Percentiles rank a stretch among this genome's conserved stretches.
These are phyloP conservation scores for Lentinula lateritia DNA, from an alignment of 768 basidiomycete genomes.

Conservation along the genomic window DNA sequence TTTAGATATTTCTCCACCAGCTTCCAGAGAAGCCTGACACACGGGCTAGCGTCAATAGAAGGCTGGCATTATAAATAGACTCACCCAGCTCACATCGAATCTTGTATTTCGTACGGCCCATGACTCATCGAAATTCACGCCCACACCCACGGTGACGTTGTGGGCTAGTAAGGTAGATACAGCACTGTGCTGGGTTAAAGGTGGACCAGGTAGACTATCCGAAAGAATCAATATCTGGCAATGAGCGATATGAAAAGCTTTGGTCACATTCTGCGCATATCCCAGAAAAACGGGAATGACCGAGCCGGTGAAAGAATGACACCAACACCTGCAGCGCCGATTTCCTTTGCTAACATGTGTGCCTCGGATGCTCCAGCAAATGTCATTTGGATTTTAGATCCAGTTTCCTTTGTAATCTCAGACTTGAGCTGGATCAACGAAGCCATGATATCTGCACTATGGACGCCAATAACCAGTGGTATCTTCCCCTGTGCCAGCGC, in stretches of 20 bases:
- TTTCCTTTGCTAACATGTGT: slow-evolving; percentile 65
- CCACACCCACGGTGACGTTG: slow-evolving; percentile 67
- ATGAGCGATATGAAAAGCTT: not conserved
- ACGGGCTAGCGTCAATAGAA: too few species aligned
- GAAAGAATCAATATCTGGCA: not conserved
- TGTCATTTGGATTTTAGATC: slow-evolving; percentile 39
- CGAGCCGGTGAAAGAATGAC: slow-evolving; percentile 64
- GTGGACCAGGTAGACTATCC: slow-evolving; percentile 30
- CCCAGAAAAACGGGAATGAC: slow-evolving; percentile 69
- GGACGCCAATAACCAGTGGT: slow-evolving; percentile 54
- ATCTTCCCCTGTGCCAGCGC: slow-evolving; percentile 37
- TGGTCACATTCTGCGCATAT: slow-evolving; percentile 47
- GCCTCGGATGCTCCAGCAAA: slow-evolving; percentile 61
- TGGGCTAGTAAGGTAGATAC: slow-evolving; percentile 51
- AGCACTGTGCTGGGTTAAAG: slow-evolving; percentile 43
- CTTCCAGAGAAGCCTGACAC: slow-evolving; percentile 18
- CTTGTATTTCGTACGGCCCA: slow-evolving; percentile 66
- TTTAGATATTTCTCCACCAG: slow-evolving; percentile 23
- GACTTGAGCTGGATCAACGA: slow-evolving; percentile 57
- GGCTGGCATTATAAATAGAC: slow-evolving; percentile 14
- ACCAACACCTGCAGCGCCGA: slow-evolving; percentile 63
- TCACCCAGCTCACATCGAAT: slow-evolving; percentile 75
- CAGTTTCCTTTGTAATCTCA: slow-evolving; percentile 45
- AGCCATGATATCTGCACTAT: slow-evolving; percentile 69
- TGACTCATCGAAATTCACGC: slow-evolving; percentile 38